These are phyloP conservation scores for Phytophthora quininea DNA, from an alignment of 352 stramenopile species.

Conservation along the genomic window DNA sequence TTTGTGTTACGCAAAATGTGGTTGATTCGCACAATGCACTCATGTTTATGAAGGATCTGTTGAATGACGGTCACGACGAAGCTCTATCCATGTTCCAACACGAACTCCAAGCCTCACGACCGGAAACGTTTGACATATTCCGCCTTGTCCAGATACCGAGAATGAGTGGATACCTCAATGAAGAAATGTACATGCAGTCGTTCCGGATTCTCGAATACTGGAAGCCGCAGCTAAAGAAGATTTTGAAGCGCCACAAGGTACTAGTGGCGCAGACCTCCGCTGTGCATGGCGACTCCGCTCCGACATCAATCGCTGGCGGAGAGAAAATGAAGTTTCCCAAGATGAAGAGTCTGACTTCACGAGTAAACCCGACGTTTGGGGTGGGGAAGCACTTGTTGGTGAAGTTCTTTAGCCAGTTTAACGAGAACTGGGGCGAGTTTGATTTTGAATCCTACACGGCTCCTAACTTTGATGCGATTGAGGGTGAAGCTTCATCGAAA, in stretches of 20 bases:
- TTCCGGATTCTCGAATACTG: constrained; percentile 69
- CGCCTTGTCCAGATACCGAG: constrained; percentile 64
- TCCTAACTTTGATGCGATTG: constrained; percentile 44
- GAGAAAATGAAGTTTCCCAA: constrained; percentile 43
- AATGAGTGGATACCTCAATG: constrained; percentile 60
- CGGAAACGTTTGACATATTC: constrained; percentile 73
- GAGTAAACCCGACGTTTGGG: constrained; percentile 80
- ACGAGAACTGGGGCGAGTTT: constrained; percentile 83
- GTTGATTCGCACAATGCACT: constrained; percentile 85
- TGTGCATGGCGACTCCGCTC: not conserved
- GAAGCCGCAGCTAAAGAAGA: constrained; percentile 57
- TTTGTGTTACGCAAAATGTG: constrained; percentile 97
- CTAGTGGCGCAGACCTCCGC: constrained; percentile 17
- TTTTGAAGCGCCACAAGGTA: constrained; percentile 61
- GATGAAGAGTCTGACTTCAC: constrained; percentile 71
- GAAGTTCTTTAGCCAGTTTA: constrained; percentile 89
- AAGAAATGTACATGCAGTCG: constrained; percentile 65
- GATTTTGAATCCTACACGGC: constrained; percentile 72
- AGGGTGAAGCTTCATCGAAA: constrained; percentile 36
- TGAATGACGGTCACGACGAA: constrained; percentile 69
- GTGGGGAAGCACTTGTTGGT: constrained; percentile 63
- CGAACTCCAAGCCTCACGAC: constrained; percentile 43
- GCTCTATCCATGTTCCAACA: constrained; percentile 62
- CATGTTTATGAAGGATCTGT: constrained; percentile 74
- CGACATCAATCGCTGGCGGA: not conserved